These are phyloP conservation scores for Syzygium syzygioides DNA, from an alignment of 441 rosid species.

Conservation along the genomic window DNA sequence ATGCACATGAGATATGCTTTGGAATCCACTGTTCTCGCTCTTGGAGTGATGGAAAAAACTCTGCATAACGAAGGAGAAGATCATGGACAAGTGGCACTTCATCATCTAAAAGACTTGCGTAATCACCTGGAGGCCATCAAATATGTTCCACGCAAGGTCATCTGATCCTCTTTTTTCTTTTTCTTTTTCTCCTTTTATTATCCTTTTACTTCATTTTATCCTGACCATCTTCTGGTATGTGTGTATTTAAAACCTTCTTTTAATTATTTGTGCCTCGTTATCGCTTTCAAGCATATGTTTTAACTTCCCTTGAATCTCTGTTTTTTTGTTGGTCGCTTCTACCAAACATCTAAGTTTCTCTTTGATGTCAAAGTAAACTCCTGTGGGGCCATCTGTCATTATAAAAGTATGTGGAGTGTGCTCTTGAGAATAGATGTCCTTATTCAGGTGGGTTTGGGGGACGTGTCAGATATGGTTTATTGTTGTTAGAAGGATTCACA, in stretches of 20 bases:
- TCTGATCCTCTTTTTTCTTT: background rate
- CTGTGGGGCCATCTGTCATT: background rate
- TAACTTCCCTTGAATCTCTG: background rate
- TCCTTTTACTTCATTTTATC: background rate
- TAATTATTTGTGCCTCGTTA: background rate
- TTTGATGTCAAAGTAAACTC: background rate
- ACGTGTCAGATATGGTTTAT: background rate
- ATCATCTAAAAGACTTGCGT: slow-evolving; percentile 68
- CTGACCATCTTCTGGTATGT: background rate
- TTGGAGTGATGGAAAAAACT: slow-evolving; percentile 64
- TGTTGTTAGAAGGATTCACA: background rate
- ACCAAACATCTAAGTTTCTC: background rate
- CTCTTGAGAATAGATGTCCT: background rate
- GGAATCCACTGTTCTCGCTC: slow-evolving; percentile 79
- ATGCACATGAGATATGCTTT: slow-evolving; percentile 97
- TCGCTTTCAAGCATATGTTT: background rate
- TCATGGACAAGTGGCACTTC: slow-evolving; percentile 45
- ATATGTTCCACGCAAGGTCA: slow-evolving; percentile 87
- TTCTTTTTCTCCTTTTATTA: background rate
- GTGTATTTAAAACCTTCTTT: background rate
- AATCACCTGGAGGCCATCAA: slow-evolving; percentile 78
- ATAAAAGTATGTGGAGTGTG: background rate
- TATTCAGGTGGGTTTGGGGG: background rate
- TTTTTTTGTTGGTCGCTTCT: background rate
- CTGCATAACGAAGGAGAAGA: slow-evolving; percentile 39